phyloP scores from a whole-genome alignment of 108 stramenopile genomes.

The Cyclotella atomus region DNA sequence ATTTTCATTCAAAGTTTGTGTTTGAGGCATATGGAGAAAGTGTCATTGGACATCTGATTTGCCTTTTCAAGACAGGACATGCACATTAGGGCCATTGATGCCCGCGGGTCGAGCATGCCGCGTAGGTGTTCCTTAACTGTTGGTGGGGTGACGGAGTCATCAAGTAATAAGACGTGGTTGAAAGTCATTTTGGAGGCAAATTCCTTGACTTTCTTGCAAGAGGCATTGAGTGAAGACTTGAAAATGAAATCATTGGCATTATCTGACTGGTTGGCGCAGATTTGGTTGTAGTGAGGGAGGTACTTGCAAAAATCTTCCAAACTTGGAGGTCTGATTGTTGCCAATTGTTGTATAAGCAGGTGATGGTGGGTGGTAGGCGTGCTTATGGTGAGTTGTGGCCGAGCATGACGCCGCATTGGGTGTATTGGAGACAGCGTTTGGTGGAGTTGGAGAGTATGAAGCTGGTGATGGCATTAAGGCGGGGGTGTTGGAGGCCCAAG shows the following conservation, averaged over 20 bases:
- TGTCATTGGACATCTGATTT: too few species aligned
- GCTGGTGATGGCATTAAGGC: neutral
- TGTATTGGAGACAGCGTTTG: neutral
- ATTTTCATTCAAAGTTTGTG: too few species aligned
- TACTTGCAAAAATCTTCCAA: neutral
- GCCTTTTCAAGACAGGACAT: too few species aligned
- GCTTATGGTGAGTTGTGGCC: neutral
- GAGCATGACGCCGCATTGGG: neutral
- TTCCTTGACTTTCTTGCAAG: neutral
- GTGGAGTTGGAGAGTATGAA: neutral
- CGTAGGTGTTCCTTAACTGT: too few species aligned
- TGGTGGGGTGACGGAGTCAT: neutral
- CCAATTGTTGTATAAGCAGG: neutral
- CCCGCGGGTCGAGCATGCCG: too few species aligned
- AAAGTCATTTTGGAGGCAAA: neutral
- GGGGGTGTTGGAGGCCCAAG: slow-evolving; percentile 3
- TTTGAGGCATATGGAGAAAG: too few species aligned
- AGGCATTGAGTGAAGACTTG: neutral
- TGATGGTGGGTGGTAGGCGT: neutral
- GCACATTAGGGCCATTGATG: too few species aligned
- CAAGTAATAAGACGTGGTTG: neutral
- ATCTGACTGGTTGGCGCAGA: neutral
- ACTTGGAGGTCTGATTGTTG: neutral
- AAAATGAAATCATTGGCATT: neutral
- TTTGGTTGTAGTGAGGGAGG: neutral